Percentiles rank a stretch among this genome's conserved stretches.
Evolutionary conservation across 2,329 filamentous ascomycete genomes (phyloP).

Genomic region (Fusarium vanettenii): DNA sequence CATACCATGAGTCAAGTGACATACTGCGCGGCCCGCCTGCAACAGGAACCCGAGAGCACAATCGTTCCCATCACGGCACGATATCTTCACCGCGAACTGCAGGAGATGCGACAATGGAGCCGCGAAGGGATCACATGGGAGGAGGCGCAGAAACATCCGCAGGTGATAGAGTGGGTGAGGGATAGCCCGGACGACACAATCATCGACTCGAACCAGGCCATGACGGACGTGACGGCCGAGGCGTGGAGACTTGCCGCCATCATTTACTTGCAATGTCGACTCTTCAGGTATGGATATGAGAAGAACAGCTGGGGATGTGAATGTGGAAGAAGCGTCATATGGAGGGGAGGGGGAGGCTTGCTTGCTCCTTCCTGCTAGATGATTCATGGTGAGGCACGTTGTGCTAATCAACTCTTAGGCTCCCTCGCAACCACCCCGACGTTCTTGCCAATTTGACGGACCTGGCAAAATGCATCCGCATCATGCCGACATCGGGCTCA

Average conservation of each 20-base stretch:
- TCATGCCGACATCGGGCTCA: conserved; percentile 55
- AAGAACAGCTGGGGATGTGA: background rate
- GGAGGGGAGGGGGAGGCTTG: background rate
- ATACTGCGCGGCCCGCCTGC: conserved; percentile 49
- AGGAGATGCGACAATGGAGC: conserved; percentile 52
- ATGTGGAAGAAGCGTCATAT: background rate
- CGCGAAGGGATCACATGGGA: conserved; percentile 42
- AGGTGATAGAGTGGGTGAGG: conserved; percentile 48
- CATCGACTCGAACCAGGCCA: conserved; percentile 45
- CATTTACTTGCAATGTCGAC: conserved; percentile 54
- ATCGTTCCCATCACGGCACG: conserved; percentile 48
- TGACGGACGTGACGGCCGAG: conserved; percentile 56
- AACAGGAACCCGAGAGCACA: conserved; percentile 47
- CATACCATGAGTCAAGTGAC: conserved; percentile 53
- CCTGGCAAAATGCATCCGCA: conserved; percentile 51
- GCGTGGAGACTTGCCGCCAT: conserved; percentile 55
- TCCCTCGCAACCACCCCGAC: conserved; percentile 52
- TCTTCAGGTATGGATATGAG: conserved; percentile 46
- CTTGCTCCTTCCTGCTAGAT: background rate
- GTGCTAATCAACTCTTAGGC: conserved; percentile 38
- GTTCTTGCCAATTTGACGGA: conserved; percentile 48
- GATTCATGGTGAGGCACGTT: background rate
- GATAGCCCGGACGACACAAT: conserved; percentile 33
- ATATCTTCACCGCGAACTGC: conserved; percentile 43
- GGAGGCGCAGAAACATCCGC: conserved; percentile 20